Evolutionary conservation across 331 rosid genomes (phyloP), one percentile per base, ranked within the genome.

Genomic region (Saraca asoca): DNA sequence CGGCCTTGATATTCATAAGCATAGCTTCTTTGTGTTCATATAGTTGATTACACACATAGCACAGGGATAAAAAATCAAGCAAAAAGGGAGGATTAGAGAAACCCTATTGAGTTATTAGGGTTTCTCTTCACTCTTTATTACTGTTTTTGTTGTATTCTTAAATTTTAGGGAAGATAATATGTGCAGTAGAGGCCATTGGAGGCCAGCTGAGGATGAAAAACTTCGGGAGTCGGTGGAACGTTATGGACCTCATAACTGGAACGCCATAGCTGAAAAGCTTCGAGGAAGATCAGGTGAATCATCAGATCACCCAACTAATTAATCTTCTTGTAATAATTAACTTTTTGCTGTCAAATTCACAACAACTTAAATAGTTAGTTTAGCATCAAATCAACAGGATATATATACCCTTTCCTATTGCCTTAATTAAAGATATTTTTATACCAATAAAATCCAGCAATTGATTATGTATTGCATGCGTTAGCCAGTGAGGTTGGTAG

Each of bases 151-250:
- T 69, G 62, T 17, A 9, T 29, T 34, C 20, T 37, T 13, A 15
- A 17, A 4, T 9, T 18, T 51, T 17, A n/a, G 41, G 58, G 20
- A 71, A 58, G 68, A 84, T 81, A 82, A 62, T 68, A 93, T 94
- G 98, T 90, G 98, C 52, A 94, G 85, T 65, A 88, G 99, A 83
- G 99, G 99, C 42, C 99, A 94, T 69, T 94, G 99, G 99, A 83
- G 96, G 70, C 97, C 99, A 24, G 91, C 96, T 2, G 97, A 94
- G 66, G 97, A 94, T 62, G 92, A 94, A 58, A 88, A 85, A 66
- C 96, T 94, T 29, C 65, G 82, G 44, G 96, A 85, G 79, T 78
- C 90, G 84, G 99, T 94, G 73, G 88, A 86, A 70, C 87, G 81
- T 14, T 81, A 81, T 74, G 99, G 97, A 16, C 96, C 99, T 73